These are phyloP conservation scores for Lycium ferocissimum DNA, from an alignment of 257 asterid species.

Conservation along the genomic window DNA sequence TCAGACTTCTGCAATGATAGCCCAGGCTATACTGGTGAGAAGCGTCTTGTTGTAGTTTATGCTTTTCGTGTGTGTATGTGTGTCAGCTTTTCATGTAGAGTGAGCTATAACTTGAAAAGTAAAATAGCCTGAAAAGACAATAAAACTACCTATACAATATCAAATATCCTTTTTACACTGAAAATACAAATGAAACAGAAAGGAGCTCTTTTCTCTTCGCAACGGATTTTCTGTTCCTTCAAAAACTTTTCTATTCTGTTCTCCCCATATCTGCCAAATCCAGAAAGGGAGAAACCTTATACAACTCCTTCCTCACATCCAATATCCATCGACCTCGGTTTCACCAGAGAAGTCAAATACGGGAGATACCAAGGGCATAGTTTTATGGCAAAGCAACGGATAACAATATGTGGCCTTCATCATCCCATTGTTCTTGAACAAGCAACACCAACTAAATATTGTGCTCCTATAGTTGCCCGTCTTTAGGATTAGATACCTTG, in stretches of 20 bases:
- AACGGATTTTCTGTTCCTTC: neutral
- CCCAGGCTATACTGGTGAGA: conserved; percentile 86
- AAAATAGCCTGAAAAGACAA: neutral
- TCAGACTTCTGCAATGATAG: conserved; percentile 58
- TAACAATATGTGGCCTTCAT: neutral
- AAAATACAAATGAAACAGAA: neutral
- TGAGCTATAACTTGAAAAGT: neutral
- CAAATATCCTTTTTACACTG: neutral
- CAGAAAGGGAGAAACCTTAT: neutral
- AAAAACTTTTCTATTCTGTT: neutral
- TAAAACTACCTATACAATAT: neutral
- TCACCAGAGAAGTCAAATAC: neutral
- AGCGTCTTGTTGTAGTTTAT: conserved; percentile 20
- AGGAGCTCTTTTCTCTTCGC: neutral
- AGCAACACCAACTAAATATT: neutral
- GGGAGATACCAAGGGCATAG: neutral
- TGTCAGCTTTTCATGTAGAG: neutral
- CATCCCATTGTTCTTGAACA: neutral
- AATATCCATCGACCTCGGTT: neutral
- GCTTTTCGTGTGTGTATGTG: neutral
- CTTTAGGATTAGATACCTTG: neutral
- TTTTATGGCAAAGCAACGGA: neutral
- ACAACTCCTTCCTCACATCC: neutral
- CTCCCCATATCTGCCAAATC: neutral
- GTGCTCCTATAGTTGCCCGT: neutral